A percentile compares a stretch with the other conserved stretches of the same genome.
Conservation (phyloP, 805 yeast species). For the Candida nitratophila region DNA sequence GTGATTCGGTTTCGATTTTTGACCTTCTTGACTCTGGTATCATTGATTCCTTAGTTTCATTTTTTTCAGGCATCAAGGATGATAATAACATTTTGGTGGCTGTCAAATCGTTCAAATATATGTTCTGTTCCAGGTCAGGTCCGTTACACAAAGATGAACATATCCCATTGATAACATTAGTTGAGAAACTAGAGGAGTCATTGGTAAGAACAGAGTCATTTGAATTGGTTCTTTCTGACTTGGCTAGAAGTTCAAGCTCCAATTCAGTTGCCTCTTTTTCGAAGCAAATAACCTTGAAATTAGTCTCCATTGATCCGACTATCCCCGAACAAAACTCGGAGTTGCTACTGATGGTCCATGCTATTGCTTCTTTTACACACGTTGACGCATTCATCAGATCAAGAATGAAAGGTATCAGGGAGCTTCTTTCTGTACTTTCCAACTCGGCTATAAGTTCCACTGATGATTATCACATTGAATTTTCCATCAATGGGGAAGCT, state of each 20-base stretch:
- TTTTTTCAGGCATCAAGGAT: slow-evolving; percentile 21
- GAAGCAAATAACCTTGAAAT: slow-evolving; percentile 57
- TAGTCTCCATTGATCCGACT: slow-evolving; percentile 32
- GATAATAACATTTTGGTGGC: background rate
- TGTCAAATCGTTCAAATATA: slow-evolving; percentile 33
- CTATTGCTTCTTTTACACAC: slow-evolving; percentile 52
- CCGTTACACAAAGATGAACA: slow-evolving; percentile 22
- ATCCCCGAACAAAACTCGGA: slow-evolving; percentile 19
- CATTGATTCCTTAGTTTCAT: slow-evolving; percentile 32
- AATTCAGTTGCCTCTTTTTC: slow-evolving; percentile 52
- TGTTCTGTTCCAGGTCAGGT: slow-evolving; percentile 28
- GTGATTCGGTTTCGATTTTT: slow-evolving; percentile 51
- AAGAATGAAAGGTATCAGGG: slow-evolving; percentile 27
- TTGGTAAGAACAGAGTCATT: slow-evolving; percentile 69
- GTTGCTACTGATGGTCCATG: slow-evolving; percentile 45
- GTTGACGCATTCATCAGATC: slow-evolving; percentile 40
- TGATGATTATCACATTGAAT: slow-evolving; percentile 38
- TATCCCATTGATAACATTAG: slow-evolving; percentile 36
- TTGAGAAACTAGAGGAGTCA: slow-evolving; percentile 62
- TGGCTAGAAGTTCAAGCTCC: slow-evolving; percentile 6
- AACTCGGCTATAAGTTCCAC: slow-evolving; percentile 4
- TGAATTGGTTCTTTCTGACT: slow-evolving; percentile 35
- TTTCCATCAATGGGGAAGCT: slow-evolving; percentile 47
- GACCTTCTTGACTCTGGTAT: slow-evolving; percentile 70
- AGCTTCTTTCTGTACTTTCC: slow-evolving; percentile 15